Evolutionary conservation across 495 filamentous ascomycete genomes (phyloP).

Genomic region (Penicillium salamii): DNA sequence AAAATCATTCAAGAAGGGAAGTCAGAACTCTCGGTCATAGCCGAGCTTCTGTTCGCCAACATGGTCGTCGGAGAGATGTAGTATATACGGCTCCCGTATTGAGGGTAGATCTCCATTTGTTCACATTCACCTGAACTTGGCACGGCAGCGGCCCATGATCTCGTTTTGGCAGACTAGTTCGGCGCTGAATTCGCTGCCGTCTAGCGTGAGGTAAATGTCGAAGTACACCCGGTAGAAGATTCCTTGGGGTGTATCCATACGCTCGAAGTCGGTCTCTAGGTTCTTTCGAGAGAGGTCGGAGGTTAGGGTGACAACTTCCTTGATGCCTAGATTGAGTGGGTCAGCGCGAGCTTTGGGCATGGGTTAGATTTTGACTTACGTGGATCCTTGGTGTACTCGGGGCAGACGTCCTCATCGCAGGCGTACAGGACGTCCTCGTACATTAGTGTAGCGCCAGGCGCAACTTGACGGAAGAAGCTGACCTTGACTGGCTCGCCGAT

Average conservation of each 20-base stretch:
- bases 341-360: constrained; percentile 2
- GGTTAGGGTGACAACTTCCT: constrained; percentile 97
- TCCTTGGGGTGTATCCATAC: constrained; percentile 98
- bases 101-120: constrained; percentile 2
- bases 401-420: constrained; percentile 96
- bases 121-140: constrained; percentile 62
- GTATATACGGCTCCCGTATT: constrained; percentile 6
- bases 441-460: constrained; percentile 96
- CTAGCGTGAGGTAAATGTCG: constrained; percentile 88
- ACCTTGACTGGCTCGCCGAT: constrained; percentile 99
- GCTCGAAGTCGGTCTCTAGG: constrained; percentile 97
- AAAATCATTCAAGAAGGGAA: neutral
- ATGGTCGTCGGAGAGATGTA: neutral
- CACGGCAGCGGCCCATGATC: constrained; percentile 95
- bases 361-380: constrained; percentile 60
- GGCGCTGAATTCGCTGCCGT: constrained; percentile 96
- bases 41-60: neutral
- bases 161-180: constrained; percentile 98
- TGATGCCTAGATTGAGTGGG: constrained; percentile 67
- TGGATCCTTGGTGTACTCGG: constrained; percentile 98
- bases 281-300: constrained; percentile 97
- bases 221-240: constrained; percentile 91
- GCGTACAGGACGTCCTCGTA: constrained; percentile 99
- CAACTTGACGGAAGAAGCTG: constrained; percentile 96
- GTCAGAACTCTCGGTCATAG: neutral